A percentile compares a stretch with the other conserved stretches of the same genome.
These are phyloP conservation scores for Coccomyxa sp. DNA, from an alignment of 139 green algal genomes.

Conservation along the genomic window DNA sequence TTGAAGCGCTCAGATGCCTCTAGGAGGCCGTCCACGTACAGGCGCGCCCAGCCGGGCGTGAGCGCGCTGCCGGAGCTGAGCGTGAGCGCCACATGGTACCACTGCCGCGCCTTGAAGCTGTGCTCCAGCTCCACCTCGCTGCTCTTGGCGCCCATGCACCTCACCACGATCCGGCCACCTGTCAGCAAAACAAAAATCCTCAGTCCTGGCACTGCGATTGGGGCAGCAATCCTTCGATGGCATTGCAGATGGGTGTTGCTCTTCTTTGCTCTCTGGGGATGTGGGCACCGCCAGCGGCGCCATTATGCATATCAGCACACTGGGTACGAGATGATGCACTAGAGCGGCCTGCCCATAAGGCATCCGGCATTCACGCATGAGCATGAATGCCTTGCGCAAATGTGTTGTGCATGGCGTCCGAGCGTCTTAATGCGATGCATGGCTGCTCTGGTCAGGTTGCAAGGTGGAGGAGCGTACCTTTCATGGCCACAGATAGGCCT, in stretches of 20 bases:
- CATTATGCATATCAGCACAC: no score
- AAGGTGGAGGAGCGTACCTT: no score
- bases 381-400: neutral
- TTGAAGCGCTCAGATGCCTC: slow-evolving; percentile 11
- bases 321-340: no score
- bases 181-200: neutral
- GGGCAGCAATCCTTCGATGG: neutral
- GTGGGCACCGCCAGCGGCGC: no score
- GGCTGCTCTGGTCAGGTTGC: no score
- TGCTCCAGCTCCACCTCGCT: neutral
- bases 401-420: no score
- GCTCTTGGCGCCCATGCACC: neutral
- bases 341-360: neutral
- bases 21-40: slow-evolving; percentile 34
- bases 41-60: neutral
- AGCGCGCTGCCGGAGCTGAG: slow-evolving; percentile 35
- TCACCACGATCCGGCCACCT: slow-evolving; percentile 3
- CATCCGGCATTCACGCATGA: neutral
- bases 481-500: slow-evolving; percentile 10
- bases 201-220: neutral
- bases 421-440: no score
- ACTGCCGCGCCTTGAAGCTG: slow-evolving; percentile 19
- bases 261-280: no score
- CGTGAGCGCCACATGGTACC: slow-evolving; percentile 36
- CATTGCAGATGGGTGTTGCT: neutral